Conservation (phyloP, 1,284 basidiomycete species). For the Schizophyllum amplum region DNA sequence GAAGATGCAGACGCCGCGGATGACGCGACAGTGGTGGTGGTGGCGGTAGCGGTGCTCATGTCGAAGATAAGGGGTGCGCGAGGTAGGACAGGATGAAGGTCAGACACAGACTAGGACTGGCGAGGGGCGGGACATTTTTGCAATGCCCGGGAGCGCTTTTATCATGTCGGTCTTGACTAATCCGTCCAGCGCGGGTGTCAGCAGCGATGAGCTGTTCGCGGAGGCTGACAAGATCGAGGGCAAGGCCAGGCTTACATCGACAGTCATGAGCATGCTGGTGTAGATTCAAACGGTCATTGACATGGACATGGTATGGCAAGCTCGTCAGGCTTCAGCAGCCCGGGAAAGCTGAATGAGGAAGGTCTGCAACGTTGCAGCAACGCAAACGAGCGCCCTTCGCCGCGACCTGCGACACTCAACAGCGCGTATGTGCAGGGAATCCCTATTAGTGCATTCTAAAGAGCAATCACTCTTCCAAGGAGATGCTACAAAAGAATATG, state of each 20-base stretch:
- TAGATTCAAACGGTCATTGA: too few species aligned
- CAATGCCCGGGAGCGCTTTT: background rate
- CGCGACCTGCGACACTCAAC: too few species aligned
- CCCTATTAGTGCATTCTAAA: background rate
- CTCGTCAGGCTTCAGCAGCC: background rate
- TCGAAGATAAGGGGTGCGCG: too few species aligned
- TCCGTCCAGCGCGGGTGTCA: background rate
- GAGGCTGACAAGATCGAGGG: too few species aligned
- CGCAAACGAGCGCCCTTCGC: too few species aligned
- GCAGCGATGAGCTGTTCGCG: too few species aligned
- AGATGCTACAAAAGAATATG: background rate
- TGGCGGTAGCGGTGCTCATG: too few species aligned
- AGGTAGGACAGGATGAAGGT: too few species aligned
- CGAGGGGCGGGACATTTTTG: background rate
- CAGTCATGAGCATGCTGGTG: too few species aligned
- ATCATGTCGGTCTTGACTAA: background rate
- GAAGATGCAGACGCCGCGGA: slow-evolving; percentile 52
- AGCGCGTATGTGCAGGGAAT: background rate
- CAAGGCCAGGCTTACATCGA: too few species aligned
- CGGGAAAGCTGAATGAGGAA: too few species aligned
- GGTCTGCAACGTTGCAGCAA: background rate
- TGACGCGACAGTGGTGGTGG: too few species aligned
- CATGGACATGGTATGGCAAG: background rate
- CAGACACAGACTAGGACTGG: background rate
- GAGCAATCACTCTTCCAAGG: background rate